Evolutionary conservation across 2,329 filamentous ascomycete genomes (phyloP), one percentile per base, ranked within the genome.

Genomic region (Scopulariopsis brevicaulis): DNA sequence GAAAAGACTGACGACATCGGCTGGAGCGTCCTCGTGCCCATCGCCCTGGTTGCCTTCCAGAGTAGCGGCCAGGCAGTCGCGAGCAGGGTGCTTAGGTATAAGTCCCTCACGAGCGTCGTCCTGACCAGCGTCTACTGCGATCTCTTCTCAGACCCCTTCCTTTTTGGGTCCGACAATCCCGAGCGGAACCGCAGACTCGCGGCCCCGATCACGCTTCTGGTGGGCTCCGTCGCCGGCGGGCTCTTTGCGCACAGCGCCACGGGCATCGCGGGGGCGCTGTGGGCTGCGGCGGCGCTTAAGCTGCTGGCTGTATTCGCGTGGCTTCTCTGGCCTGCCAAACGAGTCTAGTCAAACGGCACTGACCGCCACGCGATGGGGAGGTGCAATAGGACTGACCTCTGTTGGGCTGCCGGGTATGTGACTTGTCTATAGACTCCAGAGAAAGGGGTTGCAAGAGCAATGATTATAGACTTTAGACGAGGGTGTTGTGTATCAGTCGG

Each of bases 111-210:
- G 0, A 90, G 86, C 61, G 88, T 91, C 18, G 89, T 92, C 3
- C 71, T 94, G 60, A 93, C 89, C 1, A 90, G 86, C 67, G 84
- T 89, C 61, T 93, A 92, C 73, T 91, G 87, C 66, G 89, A 93
- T 67, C 66, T 93, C 22, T 90, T 90, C 63, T 87, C 84, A 1
- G 87, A 90, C 59, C 70, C 73, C 35, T 69, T 76, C 25, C 64
- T 82, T 3, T 77, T 82, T 40, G 67, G 69, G 1, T 54, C 66
- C 10, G 61, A 67, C 48, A 82, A 82, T 59, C 67, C 68, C 6
- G 78, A 81, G 66, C 67, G 79, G 35, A 81, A 82, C 62, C 72
- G 77, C 22, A 69, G 80, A 52, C 66, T 76, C 2, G 76, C 70
- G 0, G 80, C 80, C 1, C 79, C 79, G 2, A 55, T 77, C 2